Conservation (phyloP, 805 yeast genomes). For the Diddensiella santjacobensis region DNA sequence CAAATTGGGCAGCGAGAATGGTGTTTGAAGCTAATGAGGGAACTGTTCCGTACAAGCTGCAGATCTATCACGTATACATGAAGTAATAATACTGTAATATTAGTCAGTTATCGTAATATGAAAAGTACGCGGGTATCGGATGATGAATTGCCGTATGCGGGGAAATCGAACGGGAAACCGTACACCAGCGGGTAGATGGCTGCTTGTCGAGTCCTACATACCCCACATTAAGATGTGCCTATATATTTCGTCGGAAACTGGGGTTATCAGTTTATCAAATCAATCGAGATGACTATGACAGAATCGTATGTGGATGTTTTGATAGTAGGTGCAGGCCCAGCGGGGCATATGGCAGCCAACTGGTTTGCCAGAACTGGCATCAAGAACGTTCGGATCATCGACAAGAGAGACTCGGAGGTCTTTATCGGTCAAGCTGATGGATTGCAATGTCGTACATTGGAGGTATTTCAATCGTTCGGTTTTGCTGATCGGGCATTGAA, state of each 20-base stretch:
- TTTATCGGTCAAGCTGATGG: conserved; percentile 39
- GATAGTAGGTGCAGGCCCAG: conserved; percentile 40
- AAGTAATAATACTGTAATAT: no score
- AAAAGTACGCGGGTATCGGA: no score
- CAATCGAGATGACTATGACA: conserved; percentile 3
- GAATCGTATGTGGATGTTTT: conserved; percentile 30
- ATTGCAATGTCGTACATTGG: conserved; percentile 33
- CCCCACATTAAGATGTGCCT: neutral
- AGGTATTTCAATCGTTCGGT: conserved; percentile 31
- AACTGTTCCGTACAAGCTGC: neutral
- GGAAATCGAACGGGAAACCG: no score
- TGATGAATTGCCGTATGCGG: no score
- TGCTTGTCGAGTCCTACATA: no score
- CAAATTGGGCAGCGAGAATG: neutral
- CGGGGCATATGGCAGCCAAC: conserved; percentile 36
- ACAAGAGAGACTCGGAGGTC: conserved; percentile 30
- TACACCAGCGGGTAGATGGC: no score
- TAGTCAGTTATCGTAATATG: no score
- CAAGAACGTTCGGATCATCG: conserved; percentile 29
- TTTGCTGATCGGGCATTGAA: conserved; percentile 30
- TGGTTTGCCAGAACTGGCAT: conserved; percentile 34
- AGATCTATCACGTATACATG: neutral
- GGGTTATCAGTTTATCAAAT: no score
- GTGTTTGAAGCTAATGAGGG: neutral
- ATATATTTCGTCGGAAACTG: neutral